Conservation (phyloP, 2,329 filamentous ascomycete genomes). For the Calonectria naviculata region DNA sequence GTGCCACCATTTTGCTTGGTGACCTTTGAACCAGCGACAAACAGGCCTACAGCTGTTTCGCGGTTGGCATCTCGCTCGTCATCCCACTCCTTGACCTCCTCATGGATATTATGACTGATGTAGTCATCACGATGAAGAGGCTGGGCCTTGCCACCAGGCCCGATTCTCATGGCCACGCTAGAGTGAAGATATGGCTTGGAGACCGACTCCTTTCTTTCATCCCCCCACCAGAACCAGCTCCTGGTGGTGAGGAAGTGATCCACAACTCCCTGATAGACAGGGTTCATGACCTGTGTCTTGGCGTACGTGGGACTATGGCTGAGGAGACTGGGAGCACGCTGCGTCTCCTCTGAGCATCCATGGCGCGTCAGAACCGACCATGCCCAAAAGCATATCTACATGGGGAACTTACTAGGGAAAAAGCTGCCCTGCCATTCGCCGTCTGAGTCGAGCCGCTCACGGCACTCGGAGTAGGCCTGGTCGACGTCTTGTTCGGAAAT, state of each 20-base stretch:
- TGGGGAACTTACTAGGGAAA: slow-evolving; percentile 5
- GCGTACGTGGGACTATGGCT: slow-evolving; percentile 28
- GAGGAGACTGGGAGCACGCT: slow-evolving; percentile 23
- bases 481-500: not conserved
- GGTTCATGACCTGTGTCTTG: slow-evolving; percentile 27
- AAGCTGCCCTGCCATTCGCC: slow-evolving; percentile 6
- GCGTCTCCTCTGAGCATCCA: slow-evolving; percentile 15
- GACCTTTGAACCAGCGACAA: slow-evolving; percentile 10
- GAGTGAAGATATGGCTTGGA: slow-evolving; percentile 31
- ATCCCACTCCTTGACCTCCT: slow-evolving; percentile 2
- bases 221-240: slow-evolving; percentile 30
- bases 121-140: slow-evolving; percentile 33
- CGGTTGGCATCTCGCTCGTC: slow-evolving; percentile 13
- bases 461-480: not conserved
- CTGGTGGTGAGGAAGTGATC: slow-evolving; percentile 31
- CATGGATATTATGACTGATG: slow-evolving; percentile 25
- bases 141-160: slow-evolving; percentile 7
- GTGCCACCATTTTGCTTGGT: slow-evolving; percentile 27
- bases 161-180: slow-evolving; percentile 26
- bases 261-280: slow-evolving; percentile 22
- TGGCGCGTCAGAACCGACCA: not conserved
- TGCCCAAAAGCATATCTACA: not conserved
- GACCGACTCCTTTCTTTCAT: slow-evolving; percentile 24
- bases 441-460: not conserved
- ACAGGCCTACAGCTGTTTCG: slow-evolving; percentile 14